phyloP scores from a whole-genome alignment of 176 grass and related monocot genomes.

The Phoenix roebelenii region DNA sequence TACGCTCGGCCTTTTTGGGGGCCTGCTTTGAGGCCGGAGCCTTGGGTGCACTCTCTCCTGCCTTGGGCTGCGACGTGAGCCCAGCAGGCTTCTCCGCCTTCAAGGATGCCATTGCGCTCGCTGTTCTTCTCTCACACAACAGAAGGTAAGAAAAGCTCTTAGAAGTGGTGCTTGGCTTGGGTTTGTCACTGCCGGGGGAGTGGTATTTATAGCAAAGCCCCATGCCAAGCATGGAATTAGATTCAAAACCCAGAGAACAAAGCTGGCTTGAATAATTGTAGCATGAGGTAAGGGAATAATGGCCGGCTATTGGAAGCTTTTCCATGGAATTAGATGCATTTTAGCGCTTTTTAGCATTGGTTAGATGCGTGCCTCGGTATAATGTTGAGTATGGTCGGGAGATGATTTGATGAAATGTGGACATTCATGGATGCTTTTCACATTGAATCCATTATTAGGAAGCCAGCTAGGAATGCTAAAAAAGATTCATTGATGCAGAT shows the following conservation, averaged over 20 bases:
- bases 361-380: constrained; percentile 5
- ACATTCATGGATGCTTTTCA: too few relatives aligned
- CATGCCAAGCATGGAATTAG: constrained; percentile 17
- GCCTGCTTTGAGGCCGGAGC: constrained; percentile 42
- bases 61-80: constrained; percentile 19
- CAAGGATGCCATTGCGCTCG: constrained; percentile 51
- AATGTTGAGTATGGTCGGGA: too few relatives aligned
- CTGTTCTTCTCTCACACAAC: not conserved
- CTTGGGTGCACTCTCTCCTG: constrained; percentile 24
- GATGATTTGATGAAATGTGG: too few relatives aligned
- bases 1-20: constrained; percentile 68
- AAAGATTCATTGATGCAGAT: too few relatives aligned
- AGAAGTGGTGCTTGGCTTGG: constrained; percentile 23
- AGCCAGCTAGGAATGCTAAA: too few relatives aligned
- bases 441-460: too few relatives aligned
- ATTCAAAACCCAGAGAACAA: constrained; percentile 44
- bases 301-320: constrained; percentile 13
- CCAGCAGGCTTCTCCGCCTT: constrained; percentile 52
- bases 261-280: constrained; percentile 60
- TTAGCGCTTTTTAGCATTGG: not conserved
- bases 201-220: constrained; percentile 58
- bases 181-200: constrained; percentile 1
- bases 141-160: constrained; percentile 18
- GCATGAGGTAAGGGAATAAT: constrained; percentile 39
- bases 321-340: constrained; percentile 10